Percentiles rank a stretch among this genome's conserved stretches.
phyloP scores from a whole-genome alignment of 768 basidiomycete species.

The Lentinula guzmanii region DNA sequence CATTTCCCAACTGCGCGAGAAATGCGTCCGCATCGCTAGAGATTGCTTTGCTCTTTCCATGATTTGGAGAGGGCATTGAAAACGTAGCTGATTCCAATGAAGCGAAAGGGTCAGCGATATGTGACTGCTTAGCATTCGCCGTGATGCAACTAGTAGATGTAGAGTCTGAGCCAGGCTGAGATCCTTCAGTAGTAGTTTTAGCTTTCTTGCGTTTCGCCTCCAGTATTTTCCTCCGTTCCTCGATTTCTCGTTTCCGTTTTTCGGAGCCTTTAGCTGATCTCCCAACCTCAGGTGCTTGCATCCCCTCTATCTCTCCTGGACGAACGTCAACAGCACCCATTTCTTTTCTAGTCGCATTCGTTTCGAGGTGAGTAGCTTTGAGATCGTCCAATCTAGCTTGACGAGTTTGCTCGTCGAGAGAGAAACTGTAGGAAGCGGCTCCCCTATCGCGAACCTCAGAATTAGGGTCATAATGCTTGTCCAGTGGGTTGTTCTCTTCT shows the following conservation, averaged over 20 bases:
- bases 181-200: slow-evolving; percentile 13
- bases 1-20: slow-evolving; percentile 58
- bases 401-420: slow-evolving; percentile 76
- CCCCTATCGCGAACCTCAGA: slow-evolving; percentile 83
- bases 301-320: slow-evolving; percentile 76
- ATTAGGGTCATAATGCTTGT: slow-evolving; percentile 76
- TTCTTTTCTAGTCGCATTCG: slow-evolving; percentile 55
- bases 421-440: slow-evolving; percentile 91
- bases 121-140: neutral
- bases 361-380: slow-evolving; percentile 60
- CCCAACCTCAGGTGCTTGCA: slow-evolving; percentile 35
- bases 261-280: slow-evolving; percentile 28
- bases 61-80: slow-evolving; percentile 11
- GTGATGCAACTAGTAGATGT: slow-evolving; percentile 1
- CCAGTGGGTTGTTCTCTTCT: slow-evolving; percentile 68
- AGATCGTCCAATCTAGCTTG: slow-evolving; percentile 81
- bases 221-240: slow-evolving; percentile 33
- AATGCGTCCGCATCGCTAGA: slow-evolving; percentile 54
- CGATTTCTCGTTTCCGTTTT: slow-evolving; percentile 18
- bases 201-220: slow-evolving; percentile 66
- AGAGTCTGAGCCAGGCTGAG: slow-evolving; percentile 2
- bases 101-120: slow-evolving; percentile 41
- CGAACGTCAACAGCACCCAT: slow-evolving; percentile 52
- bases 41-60: slow-evolving; percentile 17
- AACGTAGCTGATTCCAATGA: slow-evolving; percentile 33